Evolutionary conservation across 2,329 filamentous ascomycete species (phyloP).

Genomic region (Ophiostoma sp.): DNA sequence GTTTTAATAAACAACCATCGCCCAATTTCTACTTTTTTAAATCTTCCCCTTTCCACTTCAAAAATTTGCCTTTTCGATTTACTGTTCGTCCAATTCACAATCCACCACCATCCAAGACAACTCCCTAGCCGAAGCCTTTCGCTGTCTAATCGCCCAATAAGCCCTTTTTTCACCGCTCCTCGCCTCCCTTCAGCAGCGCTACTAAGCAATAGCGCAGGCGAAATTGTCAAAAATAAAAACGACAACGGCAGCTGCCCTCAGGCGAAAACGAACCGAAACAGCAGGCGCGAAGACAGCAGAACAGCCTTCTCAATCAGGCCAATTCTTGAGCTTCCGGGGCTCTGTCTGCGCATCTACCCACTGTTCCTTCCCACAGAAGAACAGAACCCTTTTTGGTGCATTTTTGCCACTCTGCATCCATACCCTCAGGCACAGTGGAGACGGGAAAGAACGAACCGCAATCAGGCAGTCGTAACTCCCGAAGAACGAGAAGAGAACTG

Average conservation of each 20-base stretch:
- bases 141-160: constrained; percentile 13
- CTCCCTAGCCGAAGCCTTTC: not conserved
- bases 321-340: not conserved
- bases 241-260: not conserved
- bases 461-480: not conserved
- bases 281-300: not conserved
- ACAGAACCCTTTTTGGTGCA: not conserved
- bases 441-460: constrained; percentile 7
- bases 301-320: not conserved
- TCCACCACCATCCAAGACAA: not conserved
- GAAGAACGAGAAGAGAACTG: not conserved
- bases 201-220: constrained; percentile 20
- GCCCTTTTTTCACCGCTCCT: not conserved
- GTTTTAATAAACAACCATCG: not conserved
- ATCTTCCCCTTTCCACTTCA: not conserved
- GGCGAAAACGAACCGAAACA: not conserved
- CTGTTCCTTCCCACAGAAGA: not conserved
- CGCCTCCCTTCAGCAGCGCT: not conserved
- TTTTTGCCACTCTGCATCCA: not conserved
- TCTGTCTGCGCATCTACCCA: not conserved
- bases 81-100: not conserved
- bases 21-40: not conserved
- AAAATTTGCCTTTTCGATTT: not conserved
- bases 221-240: constrained; percentile 8
- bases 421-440: no score